Percentiles rank a stretch among this genome's conserved stretches.
Evolutionary conservation across 805 yeast genomes (phyloP).

Genomic region (Lipomyces lipofer): DNA sequence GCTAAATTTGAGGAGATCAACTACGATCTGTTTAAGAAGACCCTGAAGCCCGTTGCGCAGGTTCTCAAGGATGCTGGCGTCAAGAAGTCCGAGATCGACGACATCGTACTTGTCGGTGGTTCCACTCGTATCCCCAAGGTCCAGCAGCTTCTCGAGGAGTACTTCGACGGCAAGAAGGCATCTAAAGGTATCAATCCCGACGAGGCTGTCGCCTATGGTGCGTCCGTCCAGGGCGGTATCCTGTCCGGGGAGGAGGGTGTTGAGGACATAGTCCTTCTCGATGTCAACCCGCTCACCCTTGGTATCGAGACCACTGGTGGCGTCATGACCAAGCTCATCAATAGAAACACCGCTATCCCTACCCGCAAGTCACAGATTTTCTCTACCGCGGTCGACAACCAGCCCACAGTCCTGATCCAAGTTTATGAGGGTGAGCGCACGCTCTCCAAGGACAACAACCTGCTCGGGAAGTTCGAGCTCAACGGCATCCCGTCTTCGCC

Average conservation of each 20-base stretch:
- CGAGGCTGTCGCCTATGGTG: conserved; percentile 99
- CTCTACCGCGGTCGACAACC: conserved; percentile 97
- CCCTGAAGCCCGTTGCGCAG: conserved; percentile 93
- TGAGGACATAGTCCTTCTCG: conserved; percentile 85
- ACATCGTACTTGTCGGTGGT: conserved; percentile 97
- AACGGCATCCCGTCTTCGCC: conserved; percentile 98
- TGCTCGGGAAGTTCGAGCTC: conserved; percentile 95
- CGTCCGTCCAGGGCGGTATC: conserved; percentile 99
- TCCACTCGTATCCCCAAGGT: conserved; percentile 99
- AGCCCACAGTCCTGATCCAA: conserved; percentile 97
- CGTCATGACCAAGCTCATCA: conserved; percentile 96
- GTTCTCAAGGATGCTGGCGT: conserved; percentile 92
- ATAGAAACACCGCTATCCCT: conserved; percentile 98
- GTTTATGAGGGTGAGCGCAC: conserved; percentile 98
- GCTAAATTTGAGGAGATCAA: conserved; percentile 98
- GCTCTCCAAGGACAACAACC: conserved; percentile 90
- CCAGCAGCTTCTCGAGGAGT: conserved; percentile 86
- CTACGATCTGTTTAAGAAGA: conserved; percentile 88
- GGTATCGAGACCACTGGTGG: conserved; percentile 99
- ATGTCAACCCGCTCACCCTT: conserved; percentile 94
- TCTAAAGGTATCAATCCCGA: conserved; percentile 98
- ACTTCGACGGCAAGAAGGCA: conserved; percentile 91
- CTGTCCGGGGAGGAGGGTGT: conserved; percentile 93
- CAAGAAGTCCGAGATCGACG: conserved; percentile 83
- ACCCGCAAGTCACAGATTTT: conserved; percentile 95